Evolutionary conservation across 768 basidiomycete species (phyloP), one percentile per base, ranked within the genome.

Genomic region (Tricholoma terreum): DNA sequence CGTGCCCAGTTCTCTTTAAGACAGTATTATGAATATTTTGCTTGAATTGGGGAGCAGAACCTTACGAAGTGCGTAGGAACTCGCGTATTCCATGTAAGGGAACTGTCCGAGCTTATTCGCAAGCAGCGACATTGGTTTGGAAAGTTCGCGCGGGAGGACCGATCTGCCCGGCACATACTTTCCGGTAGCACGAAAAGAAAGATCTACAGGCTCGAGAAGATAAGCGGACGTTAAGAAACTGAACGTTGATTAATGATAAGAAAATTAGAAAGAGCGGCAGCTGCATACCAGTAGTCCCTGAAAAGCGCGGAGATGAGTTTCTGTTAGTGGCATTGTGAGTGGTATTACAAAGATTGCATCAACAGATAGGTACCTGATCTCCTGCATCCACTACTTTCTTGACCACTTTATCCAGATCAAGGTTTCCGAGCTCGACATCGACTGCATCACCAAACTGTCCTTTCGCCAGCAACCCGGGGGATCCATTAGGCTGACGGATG

Each of bases 21-120:
- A 45, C 12, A 3, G 19, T 21, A 9, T n/a, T n/a, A 21, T 21
- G 10, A 31, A 31, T 17, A 15, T 8, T 3, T 17, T n/a, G 27
- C n/a, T 31, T n/a, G 15, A 5, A 30, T 3, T 19, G 57, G 55
- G 38, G 63, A 64, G 15, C 58, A 58, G 57, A 61, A 69, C 55
- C 69, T n/a, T 68, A 50, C 61, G 63, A 2, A 72, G 64, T 7
- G 71, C 71, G 48, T 72, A 72, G 7, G 67, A 68, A 15, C 67
- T 63, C 0, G 69, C 67, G 40, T 71, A 71, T 54, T 72, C 71
- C 70, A 71, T 73, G 62, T 67, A 73, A 2, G 71, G 70, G 30
- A 24, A 40, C 27, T 50, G 52, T 3, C 65, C 65, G 8, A 56
- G 65, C 52, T 62, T 62, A 45, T 68, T 61, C 14, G 68, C 67